Evolutionary conservation across 2,329 filamentous ascomycete genomes (phyloP), one percentile per base, ranked within the genome.

Genomic region (Colletotrichum nymphaeae): DNA sequence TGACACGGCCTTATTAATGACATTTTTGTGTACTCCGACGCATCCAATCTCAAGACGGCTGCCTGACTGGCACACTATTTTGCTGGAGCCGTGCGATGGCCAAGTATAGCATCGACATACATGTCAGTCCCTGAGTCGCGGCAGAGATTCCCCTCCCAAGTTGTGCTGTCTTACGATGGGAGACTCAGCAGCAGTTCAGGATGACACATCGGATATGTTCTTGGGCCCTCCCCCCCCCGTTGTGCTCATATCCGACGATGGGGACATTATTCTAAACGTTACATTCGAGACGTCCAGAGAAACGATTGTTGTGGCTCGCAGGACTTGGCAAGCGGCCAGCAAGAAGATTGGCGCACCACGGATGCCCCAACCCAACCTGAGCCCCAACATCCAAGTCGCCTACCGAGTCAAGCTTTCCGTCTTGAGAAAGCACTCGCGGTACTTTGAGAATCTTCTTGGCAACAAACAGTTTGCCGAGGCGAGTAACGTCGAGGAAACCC

Each of bases 381-480:
- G 84, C 75, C 79, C 84, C 59, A 82, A 76, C 62, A 77, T 85
- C 35, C 81, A 83, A 26, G 79, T 86, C 42, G 84, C 86, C 14
- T 95, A 92, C 78, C 88, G 93, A 30, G 92, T 93, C 56, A 86
- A 88, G 63, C 83, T 91, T 1, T 83, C 83, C 14, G 83, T 83
- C 0, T 84, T 95, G 42, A 89, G 87, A 80, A 85, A 85, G 74
- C 86, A 89, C 74, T 95, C 93, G 5, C 89, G 88, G 69, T 95
- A 94, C 81, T 95, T 95, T 79, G 87, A 86, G 68, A 90, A 90
- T 69, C 86, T 95, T 19, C 86, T 95, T 2, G 88, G 89, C 11
- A 89, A 92, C 74, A 85, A 85, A 3, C 85, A 89, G 68, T 94
- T 94, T 79, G 84, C 87, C 67, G 92, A 95, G 83, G 89, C 89